A percentile compares a stretch with the other conserved stretches of the same genome.
These are phyloP conservation scores for Pestalotiopsis sp. DNA, from an alignment of 2,329 filamentous ascomycete species.

Conservation along the genomic window DNA sequence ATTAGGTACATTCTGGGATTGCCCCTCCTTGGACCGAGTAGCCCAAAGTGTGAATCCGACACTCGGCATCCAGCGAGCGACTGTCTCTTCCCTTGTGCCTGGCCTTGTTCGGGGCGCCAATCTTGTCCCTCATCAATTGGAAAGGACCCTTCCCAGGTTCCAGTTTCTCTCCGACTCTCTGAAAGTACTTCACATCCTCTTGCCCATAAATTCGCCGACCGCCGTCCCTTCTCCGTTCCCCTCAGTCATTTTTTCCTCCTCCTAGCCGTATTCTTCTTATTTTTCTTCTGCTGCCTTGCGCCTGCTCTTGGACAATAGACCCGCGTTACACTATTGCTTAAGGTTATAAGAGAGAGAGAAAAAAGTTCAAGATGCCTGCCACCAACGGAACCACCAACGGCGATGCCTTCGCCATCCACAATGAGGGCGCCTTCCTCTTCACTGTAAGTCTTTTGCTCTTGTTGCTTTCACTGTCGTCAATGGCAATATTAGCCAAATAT, in stretches of 20 bases:
- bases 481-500: neutral
- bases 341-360: neutral
- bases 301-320: neutral
- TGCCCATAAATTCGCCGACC: neutral
- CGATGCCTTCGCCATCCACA: slow-evolving; percentile 47
- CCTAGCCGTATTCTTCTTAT: neutral
- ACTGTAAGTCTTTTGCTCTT: slow-evolving; percentile 56
- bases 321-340: neutral
- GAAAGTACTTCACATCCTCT: neutral
- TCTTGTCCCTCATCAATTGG: slow-evolving; percentile 5
- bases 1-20: neutral
- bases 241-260: neutral
- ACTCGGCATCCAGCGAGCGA: slow-evolving; percentile 2
- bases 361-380: slow-evolving; percentile 56
- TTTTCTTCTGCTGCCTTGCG: neutral
- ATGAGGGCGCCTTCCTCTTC: slow-evolving; percentile 79
- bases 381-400: slow-evolving; percentile 51
- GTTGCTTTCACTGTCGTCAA: neutral
- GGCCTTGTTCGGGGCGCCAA: neutral
- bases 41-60: slow-evolving; percentile 1
- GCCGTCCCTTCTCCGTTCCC: neutral
- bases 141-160: neutral
- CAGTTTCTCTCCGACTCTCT: neutral
- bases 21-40: neutral
- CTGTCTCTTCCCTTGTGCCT: neutral